These are phyloP conservation scores for Pyropia haitanensis DNA, from an alignment of 23 red algal genomes.

Conservation along the genomic window DNA sequence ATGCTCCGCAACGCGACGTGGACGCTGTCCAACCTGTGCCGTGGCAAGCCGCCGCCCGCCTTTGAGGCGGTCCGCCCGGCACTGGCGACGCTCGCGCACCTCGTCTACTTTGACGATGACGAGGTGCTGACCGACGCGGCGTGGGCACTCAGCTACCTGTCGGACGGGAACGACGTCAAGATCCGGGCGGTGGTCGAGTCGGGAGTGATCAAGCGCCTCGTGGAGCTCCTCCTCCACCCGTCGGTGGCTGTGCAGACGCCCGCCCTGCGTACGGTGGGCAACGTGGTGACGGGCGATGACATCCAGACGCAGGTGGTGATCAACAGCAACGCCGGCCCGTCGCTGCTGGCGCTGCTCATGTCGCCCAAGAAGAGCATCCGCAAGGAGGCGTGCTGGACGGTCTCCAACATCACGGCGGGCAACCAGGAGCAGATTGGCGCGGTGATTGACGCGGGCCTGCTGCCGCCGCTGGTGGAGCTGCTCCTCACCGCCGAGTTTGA, in stretches of 20 bases:
- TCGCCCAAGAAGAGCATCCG: slow-evolving; percentile 84
- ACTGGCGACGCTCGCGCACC: slow-evolving; percentile 59
- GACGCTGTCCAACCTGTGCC: slow-evolving; percentile 90
- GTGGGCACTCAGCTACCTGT: slow-evolving; percentile 90
- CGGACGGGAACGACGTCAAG: slow-evolving; percentile 67
- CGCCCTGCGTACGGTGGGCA: slow-evolving; percentile 77
- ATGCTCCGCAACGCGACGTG: slow-evolving; percentile 89
- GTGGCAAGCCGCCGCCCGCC: slow-evolving; percentile 77
- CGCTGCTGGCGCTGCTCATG: slow-evolving; percentile 63
- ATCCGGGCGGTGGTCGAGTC: slow-evolving; percentile 74
- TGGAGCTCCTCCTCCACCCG: slow-evolving; percentile 74
- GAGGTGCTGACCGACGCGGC: slow-evolving; percentile 91
- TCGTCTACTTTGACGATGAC: slow-evolving; percentile 70
- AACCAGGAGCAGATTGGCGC: slow-evolving; percentile 79
- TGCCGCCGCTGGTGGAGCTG: slow-evolving; percentile 77
- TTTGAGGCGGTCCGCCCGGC: slow-evolving; percentile 68
- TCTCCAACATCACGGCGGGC: slow-evolving; percentile 96
- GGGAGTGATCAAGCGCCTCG: slow-evolving; percentile 75
- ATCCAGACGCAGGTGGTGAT: slow-evolving; percentile 92
- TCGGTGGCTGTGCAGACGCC: slow-evolving; percentile 72
- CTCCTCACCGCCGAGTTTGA: slow-evolving; percentile 91
- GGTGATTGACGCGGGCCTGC: slow-evolving; percentile 74
- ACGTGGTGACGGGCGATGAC: slow-evolving; percentile 91
- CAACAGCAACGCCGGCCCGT: slow-evolving; percentile 55
- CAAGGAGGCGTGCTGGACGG: slow-evolving; percentile 97